Base-by-base conservation (phyloP, 371 early-diverging fungal genomes). In the Apophysomyces elegans region DNA sequence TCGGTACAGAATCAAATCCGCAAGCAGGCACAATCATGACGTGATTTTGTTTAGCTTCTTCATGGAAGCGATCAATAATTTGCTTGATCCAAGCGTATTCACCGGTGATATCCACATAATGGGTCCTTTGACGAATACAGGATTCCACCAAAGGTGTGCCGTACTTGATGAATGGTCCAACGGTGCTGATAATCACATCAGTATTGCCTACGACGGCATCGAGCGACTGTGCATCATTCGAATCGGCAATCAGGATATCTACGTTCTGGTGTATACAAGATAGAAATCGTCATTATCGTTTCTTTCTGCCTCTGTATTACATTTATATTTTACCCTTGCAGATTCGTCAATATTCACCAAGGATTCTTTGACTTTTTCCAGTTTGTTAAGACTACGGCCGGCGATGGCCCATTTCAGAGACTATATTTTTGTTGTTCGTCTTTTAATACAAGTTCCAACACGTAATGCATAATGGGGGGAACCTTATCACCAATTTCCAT, bases 81-180 rank as follows among this genome's bases (percentile, higher is more conserved):
- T 84, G 61, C 58, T 86, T 80, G 9, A 93, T 86, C 83, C 93
- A 95, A 6, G 73, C 72, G 16, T 59, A 76, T 72, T 97, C 97
- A 35, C 96, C 98, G 14, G 96, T 94, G 12, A 91, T 91, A 70
- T 99, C 99, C 32, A 96, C 83, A 65, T 99, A 99, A 73, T 99
- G 91, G 0, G 96, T 94, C 7, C 77, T 78, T 21, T 86, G 84
- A 13, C 88, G 79, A 37, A 97, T 87, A 65, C 96, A 96, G 2
- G 95, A 88, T 18, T 90, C 90, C 7, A 97, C 91, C 7, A 95
- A 80, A 9, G 86, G 84, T 16, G 86, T 86, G 14, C 93, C 94
- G 32, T 86, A 86, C 43, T 74, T 68, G 44, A 80, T 61, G 65
- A 78, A 86, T 6, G 85, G 85, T 8, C 94, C 95, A 14, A 93